These are phyloP conservation scores for Rhodamnia rubescens DNA, from an alignment of 345 rosid genomes.

Conservation along the genomic window DNA sequence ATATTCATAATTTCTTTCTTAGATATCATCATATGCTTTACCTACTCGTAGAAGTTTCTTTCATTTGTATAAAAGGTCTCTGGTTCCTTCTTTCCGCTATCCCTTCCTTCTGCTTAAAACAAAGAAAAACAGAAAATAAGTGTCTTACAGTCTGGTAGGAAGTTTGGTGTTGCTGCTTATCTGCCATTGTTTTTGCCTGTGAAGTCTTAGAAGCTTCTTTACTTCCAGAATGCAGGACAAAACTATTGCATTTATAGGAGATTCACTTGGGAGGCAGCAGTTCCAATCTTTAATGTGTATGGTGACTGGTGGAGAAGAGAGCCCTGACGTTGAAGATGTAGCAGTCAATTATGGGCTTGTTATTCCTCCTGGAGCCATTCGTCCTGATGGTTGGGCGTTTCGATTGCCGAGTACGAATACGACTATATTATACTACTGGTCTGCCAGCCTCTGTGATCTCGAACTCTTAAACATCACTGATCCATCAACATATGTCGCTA, in stretches of 20 bases:
- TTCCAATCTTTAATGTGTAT: slow-evolving; percentile 75
- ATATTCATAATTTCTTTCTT: neutral
- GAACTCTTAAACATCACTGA: slow-evolving; percentile 31
- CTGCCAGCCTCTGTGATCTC: slow-evolving; percentile 48
- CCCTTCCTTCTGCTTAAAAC: neutral
- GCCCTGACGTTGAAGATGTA: slow-evolving; percentile 43
- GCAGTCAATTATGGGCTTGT: slow-evolving; percentile 53
- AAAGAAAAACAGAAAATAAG: no score
- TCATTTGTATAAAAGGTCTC: neutral
- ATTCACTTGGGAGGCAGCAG: slow-evolving; percentile 75
- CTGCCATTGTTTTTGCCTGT: neutral
- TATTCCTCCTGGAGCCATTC: slow-evolving; percentile 33
- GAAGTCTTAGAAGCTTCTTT: neutral
- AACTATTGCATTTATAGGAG: slow-evolving; percentile 78
- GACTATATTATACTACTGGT: slow-evolving; percentile 68
- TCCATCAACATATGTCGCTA: slow-evolving; percentile 25
- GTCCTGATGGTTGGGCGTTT: slow-evolving; percentile 70
- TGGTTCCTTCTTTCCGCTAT: neutral
- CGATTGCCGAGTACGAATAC: slow-evolving; percentile 54
- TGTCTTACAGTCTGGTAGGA: neutral
- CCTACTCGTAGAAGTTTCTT: neutral
- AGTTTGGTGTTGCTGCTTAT: neutral
- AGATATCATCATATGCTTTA: neutral
- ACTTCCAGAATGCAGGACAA: slow-evolving; percentile 58
- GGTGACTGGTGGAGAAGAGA: slow-evolving; percentile 53